These are phyloP conservation scores for Apiospora koreana DNA, from an alignment of 2,329 filamentous ascomycete genomes.

Conservation along the genomic window DNA sequence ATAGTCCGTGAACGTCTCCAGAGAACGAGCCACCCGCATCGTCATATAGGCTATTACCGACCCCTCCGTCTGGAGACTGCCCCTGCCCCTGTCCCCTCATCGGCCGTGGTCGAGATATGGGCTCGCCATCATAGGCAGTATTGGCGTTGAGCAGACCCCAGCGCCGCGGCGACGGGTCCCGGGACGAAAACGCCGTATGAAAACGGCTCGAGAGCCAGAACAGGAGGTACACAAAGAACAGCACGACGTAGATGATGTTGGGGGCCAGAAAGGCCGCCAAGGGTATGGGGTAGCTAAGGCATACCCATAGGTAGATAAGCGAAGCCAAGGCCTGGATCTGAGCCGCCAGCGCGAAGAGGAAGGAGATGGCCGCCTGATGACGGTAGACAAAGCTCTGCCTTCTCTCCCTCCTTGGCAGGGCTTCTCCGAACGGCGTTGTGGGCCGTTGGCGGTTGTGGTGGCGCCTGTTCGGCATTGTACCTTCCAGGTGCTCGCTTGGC, in stretches of 20 bases:
- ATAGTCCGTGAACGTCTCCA: rapidly evolving
- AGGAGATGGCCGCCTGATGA: not conserved
- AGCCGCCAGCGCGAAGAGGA: not conserved
- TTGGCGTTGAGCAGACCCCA: no score
- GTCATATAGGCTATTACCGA: no score
- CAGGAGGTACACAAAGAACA: not conserved
- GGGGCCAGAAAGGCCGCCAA: not conserved
- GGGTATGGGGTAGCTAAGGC: not conserved
- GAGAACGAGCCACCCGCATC: no score
- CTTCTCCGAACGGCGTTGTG: not conserved
- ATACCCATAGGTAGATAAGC: not conserved
- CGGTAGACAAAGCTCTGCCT: not conserved
- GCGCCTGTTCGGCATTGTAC: not conserved
- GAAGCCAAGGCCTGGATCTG: not conserved
- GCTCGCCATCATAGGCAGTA: no score
- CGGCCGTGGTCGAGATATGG: no score
- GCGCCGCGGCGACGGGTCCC: not conserved
- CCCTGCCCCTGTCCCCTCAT: no score
- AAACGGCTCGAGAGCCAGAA: not conserved
- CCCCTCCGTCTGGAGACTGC: no score
- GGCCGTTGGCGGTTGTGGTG: not conserved
- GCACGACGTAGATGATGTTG: not conserved
- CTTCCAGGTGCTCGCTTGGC: not conserved
- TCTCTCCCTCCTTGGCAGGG: not conserved
- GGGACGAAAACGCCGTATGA: not conserved